These are phyloP conservation scores for Persicaria tinctoria DNA, from an alignment of 148 eudicot species.

Conservation along the genomic window DNA sequence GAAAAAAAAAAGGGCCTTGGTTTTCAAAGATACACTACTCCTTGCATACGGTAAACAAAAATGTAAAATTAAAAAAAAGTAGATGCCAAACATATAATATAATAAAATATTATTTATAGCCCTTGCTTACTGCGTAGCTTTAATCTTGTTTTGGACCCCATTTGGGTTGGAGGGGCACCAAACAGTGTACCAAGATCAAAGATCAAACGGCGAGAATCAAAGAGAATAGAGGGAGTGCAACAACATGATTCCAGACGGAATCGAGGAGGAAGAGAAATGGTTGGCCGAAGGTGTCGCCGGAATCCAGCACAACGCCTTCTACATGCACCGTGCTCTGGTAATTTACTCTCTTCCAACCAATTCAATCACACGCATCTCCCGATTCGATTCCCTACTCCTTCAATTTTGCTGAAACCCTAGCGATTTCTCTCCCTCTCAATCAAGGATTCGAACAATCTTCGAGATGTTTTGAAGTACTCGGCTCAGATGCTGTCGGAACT, in stretches of 20 bases:
- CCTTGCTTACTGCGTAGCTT: no score
- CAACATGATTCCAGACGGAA: slow-evolving; percentile 38
- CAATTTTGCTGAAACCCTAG: slow-evolving; percentile 8
- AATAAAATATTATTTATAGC: no score
- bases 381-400: slow-evolving; percentile 12
- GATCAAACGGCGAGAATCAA: neutral
- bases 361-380: slow-evolving; percentile 6
- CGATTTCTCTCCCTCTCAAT: neutral
- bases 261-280: slow-evolving; percentile 98
- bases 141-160: neutral
- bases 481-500: slow-evolving; percentile 90
- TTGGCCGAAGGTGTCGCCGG: slow-evolving; percentile 95
- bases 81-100: no score
- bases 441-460: slow-evolving; percentile 79
- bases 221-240: slow-evolving; percentile 15
- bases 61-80: no score
- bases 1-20: no score
- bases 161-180: neutral
- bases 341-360: slow-evolving; percentile 7
- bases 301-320: slow-evolving; percentile 92
- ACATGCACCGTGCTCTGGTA: slow-evolving; percentile 89
- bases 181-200: neutral
- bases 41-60: no score
- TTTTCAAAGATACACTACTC: no score
- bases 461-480: slow-evolving; percentile 84